phyloP scores from a whole-genome alignment of 2,329 filamentous ascomycete genomes.

The Calonectria pseudoreteaudii region DNA sequence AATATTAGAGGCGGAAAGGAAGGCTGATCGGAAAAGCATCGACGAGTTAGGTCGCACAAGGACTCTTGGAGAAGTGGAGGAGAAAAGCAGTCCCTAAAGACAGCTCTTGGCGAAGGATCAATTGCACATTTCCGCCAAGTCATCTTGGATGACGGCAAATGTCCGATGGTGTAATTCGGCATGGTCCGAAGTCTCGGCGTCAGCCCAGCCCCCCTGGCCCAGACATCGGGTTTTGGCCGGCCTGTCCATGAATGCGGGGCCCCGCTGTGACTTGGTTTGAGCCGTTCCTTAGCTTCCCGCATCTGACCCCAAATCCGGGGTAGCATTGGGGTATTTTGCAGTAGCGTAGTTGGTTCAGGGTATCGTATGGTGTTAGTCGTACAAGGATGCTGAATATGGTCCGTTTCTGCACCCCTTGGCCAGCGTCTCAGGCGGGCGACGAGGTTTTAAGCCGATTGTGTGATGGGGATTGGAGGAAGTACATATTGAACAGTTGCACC shows the following conservation, averaged over 20 bases:
- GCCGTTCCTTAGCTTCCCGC: neutral
- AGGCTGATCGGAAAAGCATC: neutral
- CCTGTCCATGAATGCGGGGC: neutral
- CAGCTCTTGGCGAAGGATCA: neutral
- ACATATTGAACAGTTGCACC: neutral
- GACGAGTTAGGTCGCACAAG: neutral
- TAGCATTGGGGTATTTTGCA: neutral
- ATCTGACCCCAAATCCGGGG: neutral
- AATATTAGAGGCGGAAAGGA: neutral
- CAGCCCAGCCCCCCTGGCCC: neutral
- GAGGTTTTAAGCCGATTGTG: neutral
- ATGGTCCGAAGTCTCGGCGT: neutral
- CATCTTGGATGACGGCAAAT: neutral
- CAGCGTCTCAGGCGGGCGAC: neutral
- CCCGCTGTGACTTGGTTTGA: neutral
- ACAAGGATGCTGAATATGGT: neutral
- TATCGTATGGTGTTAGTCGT: neutral
- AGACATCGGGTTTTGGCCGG: neutral
- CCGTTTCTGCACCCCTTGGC: neutral
- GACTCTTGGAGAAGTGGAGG: neutral
- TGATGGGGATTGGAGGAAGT: neutral
- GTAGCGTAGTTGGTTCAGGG: neutral
- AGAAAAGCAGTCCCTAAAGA: neutral
- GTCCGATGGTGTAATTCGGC: neutral
- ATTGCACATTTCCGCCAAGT: neutral